phyloP scores from a whole-genome alignment of 148 eudicot genomes.

The Rhododendron ovatum region DNA sequence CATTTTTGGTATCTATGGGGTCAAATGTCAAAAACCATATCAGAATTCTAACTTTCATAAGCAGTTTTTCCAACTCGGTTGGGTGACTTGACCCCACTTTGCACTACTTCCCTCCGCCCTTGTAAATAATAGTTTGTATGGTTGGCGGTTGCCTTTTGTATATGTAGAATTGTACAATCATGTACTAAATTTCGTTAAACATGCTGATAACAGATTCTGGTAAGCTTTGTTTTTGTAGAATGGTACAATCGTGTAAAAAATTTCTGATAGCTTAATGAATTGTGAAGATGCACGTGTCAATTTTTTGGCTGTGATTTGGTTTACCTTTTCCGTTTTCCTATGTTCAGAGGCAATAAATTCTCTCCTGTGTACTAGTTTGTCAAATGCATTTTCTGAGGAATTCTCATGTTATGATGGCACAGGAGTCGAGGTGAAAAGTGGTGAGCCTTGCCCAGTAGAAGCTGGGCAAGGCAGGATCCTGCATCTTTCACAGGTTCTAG shows the following conservation, averaged over 20 bases:
- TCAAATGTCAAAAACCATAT: background rate
- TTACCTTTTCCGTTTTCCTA: background rate
- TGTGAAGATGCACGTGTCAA: background rate
- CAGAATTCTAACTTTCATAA: background rate
- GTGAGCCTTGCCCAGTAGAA: constrained; percentile 40
- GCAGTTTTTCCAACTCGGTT: background rate
- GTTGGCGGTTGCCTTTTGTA: background rate
- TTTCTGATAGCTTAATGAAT: background rate
- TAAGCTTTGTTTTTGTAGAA: background rate
- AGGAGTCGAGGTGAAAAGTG: constrained; percentile 68
- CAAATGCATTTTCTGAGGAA: background rate
- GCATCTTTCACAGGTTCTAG: constrained; percentile 68
- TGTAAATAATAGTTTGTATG: background rate
- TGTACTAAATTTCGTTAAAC: background rate
- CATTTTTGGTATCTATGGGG: background rate
- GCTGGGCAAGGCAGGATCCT: constrained; percentile 44
- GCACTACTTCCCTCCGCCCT: background rate
- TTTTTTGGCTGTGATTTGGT: background rate
- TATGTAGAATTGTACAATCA: background rate
- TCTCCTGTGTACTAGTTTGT: background rate
- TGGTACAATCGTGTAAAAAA: background rate
- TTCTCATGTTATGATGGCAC: background rate
- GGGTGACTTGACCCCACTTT: background rate
- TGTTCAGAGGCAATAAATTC: background rate
- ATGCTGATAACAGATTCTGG: background rate